Conservation (phyloP, 495 filamentous ascomycete species). For the Hypoxylon crocopeplum region DNA sequence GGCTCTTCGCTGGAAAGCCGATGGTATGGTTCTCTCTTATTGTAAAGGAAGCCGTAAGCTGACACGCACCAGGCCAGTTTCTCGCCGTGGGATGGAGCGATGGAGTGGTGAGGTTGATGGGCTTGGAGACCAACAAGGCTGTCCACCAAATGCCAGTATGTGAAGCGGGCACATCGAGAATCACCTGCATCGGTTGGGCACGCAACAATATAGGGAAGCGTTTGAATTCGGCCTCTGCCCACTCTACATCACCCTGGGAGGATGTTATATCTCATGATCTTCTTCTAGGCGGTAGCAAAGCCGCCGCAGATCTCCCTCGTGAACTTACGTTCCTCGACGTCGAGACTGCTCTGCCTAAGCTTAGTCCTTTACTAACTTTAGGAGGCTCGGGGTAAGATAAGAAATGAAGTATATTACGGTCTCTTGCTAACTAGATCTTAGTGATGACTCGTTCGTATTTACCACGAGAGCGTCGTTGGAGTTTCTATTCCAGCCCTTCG, state of each 20-base stretch:
- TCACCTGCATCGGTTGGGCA: slow-evolving; percentile 77
- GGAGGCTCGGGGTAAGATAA: slow-evolving; percentile 62
- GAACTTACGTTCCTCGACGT: slow-evolving; percentile 81
- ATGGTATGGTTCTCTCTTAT: slow-evolving; percentile 60
- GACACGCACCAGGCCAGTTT: slow-evolving; percentile 64
- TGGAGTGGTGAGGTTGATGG: slow-evolving; percentile 71
- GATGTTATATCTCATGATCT: slow-evolving; percentile 48
- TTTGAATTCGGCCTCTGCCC: background rate
- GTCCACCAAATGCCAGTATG: slow-evolving; percentile 69
- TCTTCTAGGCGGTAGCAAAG: slow-evolving; percentile 26
- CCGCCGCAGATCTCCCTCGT: slow-evolving; percentile 69
- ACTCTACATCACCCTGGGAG: slow-evolving; percentile 37
- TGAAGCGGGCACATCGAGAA: slow-evolving; percentile 46
- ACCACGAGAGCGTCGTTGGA: slow-evolving; percentile 73
- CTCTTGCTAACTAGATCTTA: slow-evolving; percentile 42
- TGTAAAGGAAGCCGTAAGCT: slow-evolving; percentile 7
- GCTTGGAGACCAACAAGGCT: slow-evolving; percentile 77
- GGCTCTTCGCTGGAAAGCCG: slow-evolving; percentile 75
- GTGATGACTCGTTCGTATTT: slow-evolving; percentile 72
- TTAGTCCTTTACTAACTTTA: slow-evolving; percentile 69
- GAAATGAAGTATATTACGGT: background rate
- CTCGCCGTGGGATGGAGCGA: slow-evolving; percentile 82
- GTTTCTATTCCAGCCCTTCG: slow-evolving; percentile 68
- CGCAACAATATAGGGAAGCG: slow-evolving; percentile 67
- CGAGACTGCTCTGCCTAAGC: slow-evolving; percentile 78